Percentiles rank a stretch among this genome's conserved stretches.
Conservation (phyloP, 2,329 filamentous ascomycete species). For the Beauveria bassiana region DNA sequence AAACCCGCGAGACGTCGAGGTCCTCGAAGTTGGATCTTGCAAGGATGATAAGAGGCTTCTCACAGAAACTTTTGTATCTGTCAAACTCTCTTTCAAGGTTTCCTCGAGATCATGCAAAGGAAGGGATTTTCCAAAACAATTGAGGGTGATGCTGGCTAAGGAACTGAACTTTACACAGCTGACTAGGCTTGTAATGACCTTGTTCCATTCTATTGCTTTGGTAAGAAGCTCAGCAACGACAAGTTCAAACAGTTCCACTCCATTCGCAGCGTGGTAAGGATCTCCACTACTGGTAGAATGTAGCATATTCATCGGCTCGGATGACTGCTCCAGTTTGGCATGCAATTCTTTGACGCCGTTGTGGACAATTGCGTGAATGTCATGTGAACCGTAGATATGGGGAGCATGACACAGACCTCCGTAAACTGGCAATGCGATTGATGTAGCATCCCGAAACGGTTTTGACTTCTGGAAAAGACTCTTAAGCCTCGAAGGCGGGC, state of each 20-base stretch:
- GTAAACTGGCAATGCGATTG: conserved; percentile 28
- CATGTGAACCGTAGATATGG: conserved; percentile 28
- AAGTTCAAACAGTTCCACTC: conserved; percentile 9
- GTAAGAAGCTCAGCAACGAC: conserved; percentile 14
- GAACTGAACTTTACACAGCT: not conserved
- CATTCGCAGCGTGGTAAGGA: conserved; percentile 9
- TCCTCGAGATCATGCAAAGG: not conserved
- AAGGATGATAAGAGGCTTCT: not conserved
- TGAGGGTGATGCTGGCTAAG: not conserved
- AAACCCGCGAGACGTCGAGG: not conserved
- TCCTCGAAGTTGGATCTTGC: not conserved
- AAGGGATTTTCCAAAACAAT: not conserved
- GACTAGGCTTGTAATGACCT: conserved; percentile 10
- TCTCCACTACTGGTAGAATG: conserved; percentile 13
- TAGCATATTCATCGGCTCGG: not conserved
- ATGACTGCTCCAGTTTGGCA: not conserved
- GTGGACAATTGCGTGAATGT: conserved; percentile 22
- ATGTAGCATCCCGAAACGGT: conserved; percentile 20
- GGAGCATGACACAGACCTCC: conserved; percentile 31
- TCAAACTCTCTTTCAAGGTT: not conserved
- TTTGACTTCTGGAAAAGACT: conserved; percentile 21
- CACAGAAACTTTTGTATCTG: not conserved
- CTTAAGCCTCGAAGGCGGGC: conserved; percentile 22
- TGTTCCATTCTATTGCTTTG: conserved; percentile 11
- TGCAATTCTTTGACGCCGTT: not conserved